Base-by-base conservation (phyloP, 1,284 basidiomycete species). In the Leccinum proximum region DNA sequence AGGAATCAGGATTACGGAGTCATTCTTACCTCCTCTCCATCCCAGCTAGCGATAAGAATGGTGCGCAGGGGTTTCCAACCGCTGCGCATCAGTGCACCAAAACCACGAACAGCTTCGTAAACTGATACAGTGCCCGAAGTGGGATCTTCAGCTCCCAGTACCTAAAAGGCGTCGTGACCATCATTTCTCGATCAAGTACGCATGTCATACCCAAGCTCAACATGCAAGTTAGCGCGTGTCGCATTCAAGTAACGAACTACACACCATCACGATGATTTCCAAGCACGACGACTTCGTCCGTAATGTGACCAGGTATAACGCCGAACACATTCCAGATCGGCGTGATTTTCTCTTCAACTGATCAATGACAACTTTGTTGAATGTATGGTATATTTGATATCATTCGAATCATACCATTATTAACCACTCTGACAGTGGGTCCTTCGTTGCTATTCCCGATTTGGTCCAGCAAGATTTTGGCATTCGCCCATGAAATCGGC, bases 51-150 rank as follows among this genome's bases (percentile, higher is more conserved):
- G 40, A 94, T 80, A 13, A 93, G 75, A 72, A 94, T 87, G 11
- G 89, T 93, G 54, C 94, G 81, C 38, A 93, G 75, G 4, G 93
- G 94, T 71, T 84, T 88, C 93, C 94, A 96, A 16, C 92, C 93
- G 38, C 79, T 81, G 67, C 77, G 77, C 40, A 89, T 70, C 0
- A 95, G 79, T 5, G 77, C 77, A 42, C 91, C 92, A 61, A 93
- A 83, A 4, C 90, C 92, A 57, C 85, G 84, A 62, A 93, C 81
- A 37, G 89, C 78, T 72, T 96, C 93, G 69, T 88, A 82, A 64
- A 93, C 78, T 4, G 87, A 82, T 1, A 87, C 91, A 0, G 91
- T 91, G 18, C 93, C 94, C 9, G 88, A 89, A 60, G 83, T 87
- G 1, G 94, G 94, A 74, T 96, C 93, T 0, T 83, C 79, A 53